Evolutionary conservation across 1,139 yeast species (phyloP), one percentile per base, ranked within the genome.

Genomic region (Taiozyma sp.): DNA sequence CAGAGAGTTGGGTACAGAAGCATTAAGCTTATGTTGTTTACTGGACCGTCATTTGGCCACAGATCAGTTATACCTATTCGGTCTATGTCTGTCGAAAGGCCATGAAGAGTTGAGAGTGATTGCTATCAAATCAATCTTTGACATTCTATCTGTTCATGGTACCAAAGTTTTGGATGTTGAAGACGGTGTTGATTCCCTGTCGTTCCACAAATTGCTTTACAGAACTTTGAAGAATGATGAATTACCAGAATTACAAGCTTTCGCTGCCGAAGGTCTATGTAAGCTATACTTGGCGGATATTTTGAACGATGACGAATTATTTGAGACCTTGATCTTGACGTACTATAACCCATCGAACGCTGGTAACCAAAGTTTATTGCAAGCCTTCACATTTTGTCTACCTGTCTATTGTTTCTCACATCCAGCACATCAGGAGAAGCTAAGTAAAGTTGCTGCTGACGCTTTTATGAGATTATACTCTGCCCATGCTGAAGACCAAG

Each of bases 361-460:
- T 6, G 68, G 72, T 14, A 89, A 90, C 59, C 84, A 80, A 53
- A 81, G 83, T 19, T 72, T 91, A 55, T 77, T 85, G 50, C 98
- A 93, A 68, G 86, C 88, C 1, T 79, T 91, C 53, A 82, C 95
- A 11, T 90, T 88, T 64, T 90, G 97, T 63, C 75, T 93, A 40
- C 98, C 98, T 0, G 96, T 88, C 1, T 90, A 88, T 64, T 85
- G 95, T 37, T 88, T 81, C 63, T 87, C 97, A 42, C 91, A 86
- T 57, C 71, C 76, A 1, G 73, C 72, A 29, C 96, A 90, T 66
- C 97, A 90, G 65, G 75, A 76, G 47, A 75, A 84, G 54, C 71
- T 91, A 62, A 79, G 85, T 7, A 71, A 79, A 24, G 75, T 85
- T 19, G 82, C 83, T 22, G 83, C 85, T 3, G 95, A 86, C 64